Evolutionary conservation across 2,329 filamentous ascomycete genomes (phyloP), one percentile per base, ranked within the genome.

Genomic region (Alternaria conjuncta): DNA sequence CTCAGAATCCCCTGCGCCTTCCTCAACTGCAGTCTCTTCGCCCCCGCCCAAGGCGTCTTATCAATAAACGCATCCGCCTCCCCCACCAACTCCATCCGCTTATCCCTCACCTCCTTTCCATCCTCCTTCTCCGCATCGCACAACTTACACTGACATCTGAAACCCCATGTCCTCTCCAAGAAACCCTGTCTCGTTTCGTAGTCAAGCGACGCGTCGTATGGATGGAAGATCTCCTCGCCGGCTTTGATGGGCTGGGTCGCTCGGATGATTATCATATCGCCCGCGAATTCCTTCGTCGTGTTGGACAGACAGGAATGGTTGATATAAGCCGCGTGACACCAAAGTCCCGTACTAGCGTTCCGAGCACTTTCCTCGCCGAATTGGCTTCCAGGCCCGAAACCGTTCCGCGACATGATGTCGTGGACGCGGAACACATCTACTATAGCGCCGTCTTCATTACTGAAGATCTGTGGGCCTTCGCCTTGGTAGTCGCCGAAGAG

Each of bases 361-460:
- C 54, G 56, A 5, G 68, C 67, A n/a, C 53, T 60, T 44, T 72
- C 70, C 36, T 72, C 67, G 23, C 68, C 68, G 74, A 67, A 73
- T 30, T 74, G 71, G 18, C 55, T 66, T 12, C 73, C 73, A 23
- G 75, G 79, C 0, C 81, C 81, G 46, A 86, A 86, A 51, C 65
- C 66, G 65, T 88, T 87, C 15, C 83, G 70, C 0, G 74, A 66
- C 12, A 84, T 75, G 57, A 84, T 84, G 28, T 77, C 76, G 55
- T 82, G 78, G 3, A 86, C 74, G 18, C 85, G 79, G 60, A 86
- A 87, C 0, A 80, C 80, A 66, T 87, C 85, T 5, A 87, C 79
- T 0, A 86, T 67, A 0, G 82, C 79, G 2, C 54, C 68, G 2
- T 78, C 81, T 56, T 84, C 82, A 1, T 75, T 73, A 3, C 68